Percentiles rank a stretch among this genome's conserved stretches.
These are phyloP conservation scores for Solanum sejunctum DNA, from an alignment of 257 asterid genomes.

Conservation along the genomic window DNA sequence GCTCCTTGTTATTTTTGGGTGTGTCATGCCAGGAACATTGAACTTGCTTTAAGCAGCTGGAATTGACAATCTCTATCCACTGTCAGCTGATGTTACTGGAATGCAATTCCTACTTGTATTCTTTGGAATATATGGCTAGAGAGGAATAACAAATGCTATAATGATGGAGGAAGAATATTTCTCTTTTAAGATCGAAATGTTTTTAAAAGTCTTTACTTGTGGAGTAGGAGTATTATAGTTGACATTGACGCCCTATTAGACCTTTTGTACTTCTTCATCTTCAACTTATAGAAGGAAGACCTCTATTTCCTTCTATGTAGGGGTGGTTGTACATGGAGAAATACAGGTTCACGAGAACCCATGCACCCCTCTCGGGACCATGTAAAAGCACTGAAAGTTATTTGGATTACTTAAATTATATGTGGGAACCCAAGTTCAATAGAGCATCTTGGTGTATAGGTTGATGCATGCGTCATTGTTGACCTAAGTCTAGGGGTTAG, in stretches of 20 bases:
- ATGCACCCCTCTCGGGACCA: neutral
- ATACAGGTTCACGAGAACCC: neutral
- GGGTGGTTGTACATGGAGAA: neutral
- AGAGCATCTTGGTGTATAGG: neutral
- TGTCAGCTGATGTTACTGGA: neutral
- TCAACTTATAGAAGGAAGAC: neutral
- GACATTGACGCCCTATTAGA: neutral
- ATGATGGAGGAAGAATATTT: neutral
- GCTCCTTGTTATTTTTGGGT: neutral
- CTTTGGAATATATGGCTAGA: neutral
- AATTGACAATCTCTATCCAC: neutral
- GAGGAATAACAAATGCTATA: neutral
- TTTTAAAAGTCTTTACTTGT: neutral
- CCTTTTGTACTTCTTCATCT: neutral
- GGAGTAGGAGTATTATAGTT: neutral
- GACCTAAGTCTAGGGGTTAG: neutral
- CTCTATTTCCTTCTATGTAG: neutral
- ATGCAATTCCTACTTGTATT: neutral
- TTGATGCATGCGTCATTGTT: neutral
- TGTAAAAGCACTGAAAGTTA: neutral
- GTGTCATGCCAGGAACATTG: neutral
- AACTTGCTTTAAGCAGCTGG: neutral
- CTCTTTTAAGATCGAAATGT: neutral
- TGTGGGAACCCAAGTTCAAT: neutral
- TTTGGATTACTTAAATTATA: neutral